These are phyloP conservation scores for Phialemonium atrogriseum DNA, from an alignment of 2,329 filamentous ascomycete genomes.

Conservation along the genomic window DNA sequence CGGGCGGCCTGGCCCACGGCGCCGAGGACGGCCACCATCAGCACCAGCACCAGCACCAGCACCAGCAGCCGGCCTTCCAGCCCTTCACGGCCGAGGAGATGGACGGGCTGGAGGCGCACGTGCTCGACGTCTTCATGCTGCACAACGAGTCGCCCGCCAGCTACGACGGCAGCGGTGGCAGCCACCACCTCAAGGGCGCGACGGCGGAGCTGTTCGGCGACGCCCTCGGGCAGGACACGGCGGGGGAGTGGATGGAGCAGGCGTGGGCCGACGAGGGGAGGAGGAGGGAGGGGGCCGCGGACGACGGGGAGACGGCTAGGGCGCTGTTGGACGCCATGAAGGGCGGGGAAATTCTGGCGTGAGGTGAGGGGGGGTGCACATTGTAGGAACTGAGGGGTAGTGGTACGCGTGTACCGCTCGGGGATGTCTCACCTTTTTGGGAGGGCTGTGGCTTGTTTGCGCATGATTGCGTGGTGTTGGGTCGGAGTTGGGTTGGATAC, in stretches of 20 bases:
- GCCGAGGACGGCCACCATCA: slow-evolving; percentile 2
- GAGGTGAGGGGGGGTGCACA: not conserved
- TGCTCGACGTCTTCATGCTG: slow-evolving; percentile 23
- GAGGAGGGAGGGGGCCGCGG: slow-evolving; percentile 18
- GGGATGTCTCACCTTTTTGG: too few relatives aligned
- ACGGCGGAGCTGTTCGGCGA: slow-evolving; percentile 14
- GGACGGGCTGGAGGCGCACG: slow-evolving; percentile 20
- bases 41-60: slow-evolving; percentile 4
- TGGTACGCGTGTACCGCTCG: too few relatives aligned
- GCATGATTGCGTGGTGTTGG: too few relatives aligned
- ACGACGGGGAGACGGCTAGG: slow-evolving; percentile 28
- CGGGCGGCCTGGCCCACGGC: slow-evolving; percentile 8
- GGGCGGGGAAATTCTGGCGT: slow-evolving; percentile 12
- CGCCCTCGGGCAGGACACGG: slow-evolving; percentile 15
- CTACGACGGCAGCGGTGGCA: slow-evolving; percentile 14
- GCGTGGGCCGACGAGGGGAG: slow-evolving; percentile 23
- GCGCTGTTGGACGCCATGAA: slow-evolving; percentile 28
- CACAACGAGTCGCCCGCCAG: slow-evolving; percentile 14
- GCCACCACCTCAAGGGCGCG: too few relatives aligned
- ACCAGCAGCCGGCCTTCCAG: slow-evolving; percentile 9
- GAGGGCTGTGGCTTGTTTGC: too few relatives aligned
- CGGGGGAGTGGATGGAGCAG: slow-evolving; percentile 27
- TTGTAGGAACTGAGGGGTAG: not conserved
- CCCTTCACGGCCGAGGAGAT: slow-evolving; percentile 15
- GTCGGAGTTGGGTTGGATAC: too few relatives aligned